Conservation (phyloP, 2,329 filamentous ascomycete species). For the Microsporum audouinii region DNA sequence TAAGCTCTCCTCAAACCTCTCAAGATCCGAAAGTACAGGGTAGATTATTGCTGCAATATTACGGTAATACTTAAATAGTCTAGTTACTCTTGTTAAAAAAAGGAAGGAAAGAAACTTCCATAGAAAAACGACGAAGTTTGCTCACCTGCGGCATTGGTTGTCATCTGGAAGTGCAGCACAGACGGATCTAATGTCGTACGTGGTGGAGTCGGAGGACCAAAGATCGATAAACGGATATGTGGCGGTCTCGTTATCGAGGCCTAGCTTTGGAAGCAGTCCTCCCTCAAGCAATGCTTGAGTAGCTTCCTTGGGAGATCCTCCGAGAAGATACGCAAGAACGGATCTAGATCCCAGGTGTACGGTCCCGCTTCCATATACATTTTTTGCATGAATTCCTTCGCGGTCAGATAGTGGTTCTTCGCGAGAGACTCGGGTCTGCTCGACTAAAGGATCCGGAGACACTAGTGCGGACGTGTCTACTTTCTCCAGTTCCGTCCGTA, state of each 20-base stretch:
- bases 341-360: conserved; percentile 52
- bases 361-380: conserved; percentile 48
- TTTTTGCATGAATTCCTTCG: conserved; percentile 50
- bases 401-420: conserved; percentile 13
- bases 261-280: conserved; percentile 51
- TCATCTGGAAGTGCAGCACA: conserved; percentile 49
- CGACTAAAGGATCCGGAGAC: conserved; percentile 8
- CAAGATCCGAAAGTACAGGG: conserved; percentile 48
- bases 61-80: conserved; percentile 13
- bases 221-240: conserved; percentile 56
- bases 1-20: conserved; percentile 44
- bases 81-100: not conserved
- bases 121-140: conserved; percentile 3
- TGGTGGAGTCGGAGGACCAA: conserved; percentile 51
- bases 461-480: conserved; percentile 22
- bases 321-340: conserved; percentile 49
- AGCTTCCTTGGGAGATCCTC: conserved; percentile 37
- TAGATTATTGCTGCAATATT: conserved; percentile 41
- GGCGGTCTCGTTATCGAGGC: conserved; percentile 52
- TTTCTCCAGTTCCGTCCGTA: conserved; percentile 31
- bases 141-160: conserved; percentile 43
- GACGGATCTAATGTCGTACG: conserved; percentile 46
- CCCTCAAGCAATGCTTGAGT: conserved; percentile 47
- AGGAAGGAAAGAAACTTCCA: not conserved
- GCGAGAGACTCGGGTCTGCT: not conserved